Evolutionary conservation across 2,329 filamentous ascomycete species (phyloP), one percentile per base, ranked within the genome.

Genomic region (Phyllosticta citrichinensis): DNA sequence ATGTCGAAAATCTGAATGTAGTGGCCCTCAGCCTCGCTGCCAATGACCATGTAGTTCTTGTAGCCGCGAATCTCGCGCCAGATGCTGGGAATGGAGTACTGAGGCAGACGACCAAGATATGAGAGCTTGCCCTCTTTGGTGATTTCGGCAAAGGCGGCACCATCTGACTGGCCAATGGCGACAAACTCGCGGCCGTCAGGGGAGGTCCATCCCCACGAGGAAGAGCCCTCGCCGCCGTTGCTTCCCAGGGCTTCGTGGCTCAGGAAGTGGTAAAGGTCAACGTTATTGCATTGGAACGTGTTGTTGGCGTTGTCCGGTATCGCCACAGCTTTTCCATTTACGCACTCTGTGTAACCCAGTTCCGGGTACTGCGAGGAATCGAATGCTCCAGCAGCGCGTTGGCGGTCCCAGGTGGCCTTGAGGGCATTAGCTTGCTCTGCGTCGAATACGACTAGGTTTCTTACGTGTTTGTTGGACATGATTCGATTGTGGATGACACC

Each of bases 1-100:
- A 85, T 79, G 70, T 86, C 83, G 66, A 86, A 86, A 70, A 86
- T 78, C 70, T 86, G 83, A 55, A 86, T 78, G 35, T 81, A 80
- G 69, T 86, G 83, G 65, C 75, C 66, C 60, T 57, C 61, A 52
- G 71, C 71, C 60, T 74, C 73, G 27, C 52, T 56, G 19, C 76
- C 76, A 57, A 79, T 77, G 62, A 77, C 71, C 68, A 77, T 72
- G 62, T 75, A 73, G 64, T 77, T 62, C 64, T 71, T 75, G 64
- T 75, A 75, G 3, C 68, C 72, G 19, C 76, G 72, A 63, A 83
- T 83, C 69, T 83, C 80, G 55, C 80, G 75, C 80, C 81, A 83
- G 27, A 77, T 75, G 53, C 75, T 75, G 50, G 76, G 71, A n/a
- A 71, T 68, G 3, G 72, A 75, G 64, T 73, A 73, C 56, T 79